A percentile compares a stretch with the other conserved stretches of the same genome.
These are phyloP conservation scores for Pleurotus tuber-regium DNA, from an alignment of 768 basidiomycete genomes.

Conservation along the genomic window DNA sequence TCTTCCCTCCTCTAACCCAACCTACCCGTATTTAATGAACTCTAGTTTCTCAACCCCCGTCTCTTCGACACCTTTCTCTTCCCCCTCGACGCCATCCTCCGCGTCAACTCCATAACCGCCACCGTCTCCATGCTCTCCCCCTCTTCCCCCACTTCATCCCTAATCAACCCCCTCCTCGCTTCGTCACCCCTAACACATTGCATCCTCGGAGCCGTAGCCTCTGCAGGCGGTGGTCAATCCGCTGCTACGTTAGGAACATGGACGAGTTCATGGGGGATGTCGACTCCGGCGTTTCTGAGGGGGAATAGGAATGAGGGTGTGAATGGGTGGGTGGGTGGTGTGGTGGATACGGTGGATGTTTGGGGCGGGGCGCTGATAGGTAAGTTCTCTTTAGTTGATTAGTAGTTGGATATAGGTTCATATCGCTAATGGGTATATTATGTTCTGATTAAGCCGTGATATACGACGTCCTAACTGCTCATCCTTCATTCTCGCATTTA, in stretches of 20 bases:
- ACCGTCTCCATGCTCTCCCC: conserved; percentile 34
- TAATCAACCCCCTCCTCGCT: conserved; percentile 29
- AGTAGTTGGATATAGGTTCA: too few relatives aligned
- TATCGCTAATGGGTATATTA: not conserved
- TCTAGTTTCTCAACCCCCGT: conserved; percentile 10
- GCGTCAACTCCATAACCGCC: conserved; percentile 34
- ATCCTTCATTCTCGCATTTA: not conserved
- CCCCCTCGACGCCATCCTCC: conserved; percentile 48
- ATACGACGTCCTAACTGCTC: conserved; percentile 7
- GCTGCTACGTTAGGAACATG: conserved; percentile 43
- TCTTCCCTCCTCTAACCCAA: not conserved
- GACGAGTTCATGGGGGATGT: conserved; percentile 42
- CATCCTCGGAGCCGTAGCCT: conserved; percentile 45
- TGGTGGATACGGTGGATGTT: conserved; percentile 43
- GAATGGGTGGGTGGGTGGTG: conserved; percentile 22
- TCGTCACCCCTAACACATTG: conserved; percentile 43
- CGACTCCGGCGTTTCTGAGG: conserved; percentile 41
- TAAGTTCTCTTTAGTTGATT: not conserved
- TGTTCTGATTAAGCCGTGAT: not conserved
- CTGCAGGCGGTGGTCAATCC: conserved; percentile 42
- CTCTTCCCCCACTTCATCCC: conserved; percentile 17
- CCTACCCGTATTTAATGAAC: not conserved
- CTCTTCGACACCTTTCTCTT: conserved; percentile 43
- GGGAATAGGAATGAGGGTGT: not conserved
- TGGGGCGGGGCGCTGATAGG: conserved; percentile 51